Base-by-base conservation (phyloP, 352 stramenopile species). In the Globisporangium rhizosaccharum region DNA sequence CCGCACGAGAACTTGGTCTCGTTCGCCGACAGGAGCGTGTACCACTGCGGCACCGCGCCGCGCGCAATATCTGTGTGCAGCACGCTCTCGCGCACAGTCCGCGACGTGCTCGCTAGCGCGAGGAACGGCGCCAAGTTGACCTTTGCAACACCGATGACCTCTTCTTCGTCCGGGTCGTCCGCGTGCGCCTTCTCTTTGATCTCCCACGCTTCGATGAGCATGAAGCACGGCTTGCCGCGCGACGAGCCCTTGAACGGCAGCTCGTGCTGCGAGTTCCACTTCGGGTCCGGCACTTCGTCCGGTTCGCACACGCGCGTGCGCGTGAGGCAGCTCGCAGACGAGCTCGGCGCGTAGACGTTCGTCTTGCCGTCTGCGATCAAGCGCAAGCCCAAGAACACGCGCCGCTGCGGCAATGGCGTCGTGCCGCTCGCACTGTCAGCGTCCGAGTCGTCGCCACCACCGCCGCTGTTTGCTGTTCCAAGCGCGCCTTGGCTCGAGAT, bases 81-180 rank as follows among this genome's bases (percentile, higher is more conserved):
- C 10, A 95, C 85, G 51, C 85, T 93, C 59, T 92, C 79, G 15
- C 83, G 77, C 37, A 92, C 86, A 0, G 81, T 90, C 41, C 82
- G 72, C n/a, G 82, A 92, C 10, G 82, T 84, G 59, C 81, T 92
- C 15, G 84, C 86, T 33, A 95, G 68, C 2, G 86, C 86, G 50
- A 95, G 65, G 63, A 94, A 95, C n/a, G 86, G 86, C 18, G 85
- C 86, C 45, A 95, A 61, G 53, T 95, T 95, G 20, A 95, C 86
- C 62, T 94, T 95, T 23, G 84, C 84, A 10, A 95, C 84, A 23
- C 84, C 86, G 30, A 95, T 59, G 30, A 95, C 62, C 59, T 88
- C 80, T 54, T 95, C 85, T 3, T 73, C 68, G 4, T 81, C 67
- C 3, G 57, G 33, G 3, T 68, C 71, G n/a, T 73, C 53, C 30